Evolutionary conservation across 352 stramenopile genomes (phyloP), one percentile per base, ranked within the genome.

Genomic region (Pilasporangium apinafurcum): DNA sequence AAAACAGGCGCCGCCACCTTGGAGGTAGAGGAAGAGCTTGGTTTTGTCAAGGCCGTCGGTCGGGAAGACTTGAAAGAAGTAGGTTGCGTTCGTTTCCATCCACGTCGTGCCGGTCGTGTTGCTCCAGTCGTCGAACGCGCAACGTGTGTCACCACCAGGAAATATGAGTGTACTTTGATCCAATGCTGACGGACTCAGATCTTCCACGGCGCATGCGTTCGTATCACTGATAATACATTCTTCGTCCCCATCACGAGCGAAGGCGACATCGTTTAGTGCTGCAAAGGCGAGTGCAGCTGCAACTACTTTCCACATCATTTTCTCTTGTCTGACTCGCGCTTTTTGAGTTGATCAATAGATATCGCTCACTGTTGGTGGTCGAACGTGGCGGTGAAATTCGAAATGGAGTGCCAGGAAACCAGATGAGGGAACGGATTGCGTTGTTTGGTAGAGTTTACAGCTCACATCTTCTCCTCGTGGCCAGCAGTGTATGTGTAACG

Each of bases 1-100:
- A 35, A 84, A 57, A 33, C 74, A 90, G 13, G 69, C 77, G 39
- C 77, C 77, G 22, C 74, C 74, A 37, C 71, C 74, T 44, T 86
- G 73, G 44, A 90, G 74, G 52, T 76, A 90, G 31, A 90, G 46
- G 44, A 90, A 50, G 13, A 90, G 51, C 53, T 90, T 89, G 27
- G 50, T 69, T 48, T 83, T 84, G 46, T 53, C 59, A 36, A 72
- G 38, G 14, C 70, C 54, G 14, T 55, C 49, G 25, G 64, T 62
- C 18, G 77, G 72, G 52, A 87, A 87, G 13, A 87, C 62, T 51
- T 86, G 71, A 59, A 86, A 86, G 47, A 86, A 86, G 58, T 78
- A 90, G 9, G 74, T 79, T 27, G 58, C 24, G 37, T 78, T 79
- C 18, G 67, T 74, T n/a, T n/a, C n/a, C n/a, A n/a, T n/a, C n/a